Evolutionary conservation across 805 yeast genomes (phyloP), one percentile per base, ranked within the genome.

Genomic region (Cyberlindnera lachancei): DNA sequence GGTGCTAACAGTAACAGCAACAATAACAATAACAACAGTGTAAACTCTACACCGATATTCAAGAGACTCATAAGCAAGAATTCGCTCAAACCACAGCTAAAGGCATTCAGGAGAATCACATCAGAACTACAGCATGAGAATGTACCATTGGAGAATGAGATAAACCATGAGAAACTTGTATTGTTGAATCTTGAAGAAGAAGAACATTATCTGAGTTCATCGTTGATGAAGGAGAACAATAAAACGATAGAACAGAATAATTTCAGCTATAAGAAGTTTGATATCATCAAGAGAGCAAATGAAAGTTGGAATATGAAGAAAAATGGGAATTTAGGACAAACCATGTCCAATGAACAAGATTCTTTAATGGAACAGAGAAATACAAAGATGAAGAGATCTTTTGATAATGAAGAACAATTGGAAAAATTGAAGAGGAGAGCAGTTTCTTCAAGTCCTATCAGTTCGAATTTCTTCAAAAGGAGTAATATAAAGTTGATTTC

Each of bases 241-340:
- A 32, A 18, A 13, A 35, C 23, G n/a, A 19, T 30, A 2, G 31
- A 27, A n/a, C 32, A 37, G 15, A 20, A 25, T 12, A 31, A 26
- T 15, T 35, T 34, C 5, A 30, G 34, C 6, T 16, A 17, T 10
- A 44, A 44, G 15, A 52, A 48, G 28, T 38, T 48, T 31, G 56
- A 52, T 26, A 40, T 52, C n/a, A 46, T 52, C 15, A 42, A 38
- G 28, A 42, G 26, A 25, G 56, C 56, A 3, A 52, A 52, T 27
- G 53, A 50, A 27, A 42, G 45, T 11, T 52, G 56, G 56, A 50
- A 44, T 25, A 35, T 36, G 27, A 48, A 38, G 34, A 50, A 52
- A 28, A 30, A 26, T 12, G 25, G 25, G 18, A 27, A n/a, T 8
- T 15, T 14, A 10, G 14, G 18, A 20, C 6, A n/a, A 5, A 15